These are phyloP conservation scores for Coemansia sp. DNA, from an alignment of 192 early-diverging fungal species.

Conservation along the genomic window DNA sequence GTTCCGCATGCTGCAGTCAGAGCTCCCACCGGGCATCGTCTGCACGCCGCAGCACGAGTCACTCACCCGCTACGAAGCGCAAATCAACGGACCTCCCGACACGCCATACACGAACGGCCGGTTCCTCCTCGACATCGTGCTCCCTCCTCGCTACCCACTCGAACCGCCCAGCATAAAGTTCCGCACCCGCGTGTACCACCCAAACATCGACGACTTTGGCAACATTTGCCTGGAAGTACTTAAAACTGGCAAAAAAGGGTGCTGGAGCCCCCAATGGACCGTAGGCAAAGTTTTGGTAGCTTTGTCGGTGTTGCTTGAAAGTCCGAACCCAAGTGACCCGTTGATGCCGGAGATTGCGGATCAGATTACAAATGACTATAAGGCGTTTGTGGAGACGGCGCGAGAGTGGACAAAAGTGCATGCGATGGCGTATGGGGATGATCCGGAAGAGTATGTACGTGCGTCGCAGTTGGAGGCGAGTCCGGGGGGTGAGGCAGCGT, in stretches of 20 bases:
- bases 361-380: conserved; percentile 24
- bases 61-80: conserved; percentile 58
- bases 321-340: conserved; percentile 77
- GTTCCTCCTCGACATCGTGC: conserved; percentile 61
- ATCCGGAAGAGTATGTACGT: conserved; percentile 14
- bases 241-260: conserved; percentile 60
- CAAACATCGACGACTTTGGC: conserved; percentile 77
- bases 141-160: conserved; percentile 62
- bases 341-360: conserved; percentile 62
- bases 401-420: conserved; percentile 38
- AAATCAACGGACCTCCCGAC: conserved; percentile 63
- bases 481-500: not conserved
- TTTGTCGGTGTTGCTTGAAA: conserved; percentile 57
- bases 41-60: conserved; percentile 66
- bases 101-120: conserved; percentile 67
- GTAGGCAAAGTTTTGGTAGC: conserved; percentile 62
- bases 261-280: conserved; percentile 71
- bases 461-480: not conserved
- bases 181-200: conserved; percentile 76
- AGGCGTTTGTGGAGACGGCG: conserved; percentile 20
- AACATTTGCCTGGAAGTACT: conserved; percentile 74
- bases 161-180: conserved; percentile 71
- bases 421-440: conserved; percentile 21
- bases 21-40: conserved; percentile 59
- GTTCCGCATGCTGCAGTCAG: conserved; percentile 42